phyloP scores from a whole-genome alignment of 2,329 filamentous ascomycete species.

The Talaromyces atroroseus region DNA sequence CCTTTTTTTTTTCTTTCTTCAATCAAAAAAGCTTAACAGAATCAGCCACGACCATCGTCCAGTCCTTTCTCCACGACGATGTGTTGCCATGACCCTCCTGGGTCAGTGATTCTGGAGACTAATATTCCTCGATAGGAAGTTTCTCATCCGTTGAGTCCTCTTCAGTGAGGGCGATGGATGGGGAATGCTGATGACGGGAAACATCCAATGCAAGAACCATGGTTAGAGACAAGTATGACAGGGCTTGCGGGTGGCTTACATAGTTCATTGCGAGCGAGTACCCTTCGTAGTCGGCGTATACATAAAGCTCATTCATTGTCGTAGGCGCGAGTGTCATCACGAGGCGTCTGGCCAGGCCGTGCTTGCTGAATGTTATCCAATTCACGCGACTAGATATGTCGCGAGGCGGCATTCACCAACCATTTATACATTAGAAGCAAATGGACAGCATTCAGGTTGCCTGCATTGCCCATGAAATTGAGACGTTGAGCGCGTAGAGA shows the following conservation, averaged over 20 bases:
- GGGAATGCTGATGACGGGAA: conserved; percentile 68
- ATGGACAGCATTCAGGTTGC: neutral
- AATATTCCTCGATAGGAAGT: conserved; percentile 64
- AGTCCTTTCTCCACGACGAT: conserved; percentile 51
- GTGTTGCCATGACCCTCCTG: conserved; percentile 60
- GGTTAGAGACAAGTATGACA: neutral
- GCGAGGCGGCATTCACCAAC: neutral
- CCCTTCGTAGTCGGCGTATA: neutral
- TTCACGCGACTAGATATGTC: neutral
- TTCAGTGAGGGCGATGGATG: conserved; percentile 66
- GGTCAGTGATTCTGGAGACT: conserved; percentile 60
- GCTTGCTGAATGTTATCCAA: neutral
- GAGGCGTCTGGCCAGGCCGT: neutral
- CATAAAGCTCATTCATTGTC: neutral
- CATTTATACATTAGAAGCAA: neutral
- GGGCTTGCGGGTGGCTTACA: conserved; percentile 1
- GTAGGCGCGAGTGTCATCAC: neutral
- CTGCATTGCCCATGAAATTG: neutral
- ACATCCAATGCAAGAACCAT: conserved; percentile 24
- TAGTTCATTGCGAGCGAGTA: neutral
- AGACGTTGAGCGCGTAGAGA: neutral
- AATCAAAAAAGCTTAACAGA: conserved; percentile 55
- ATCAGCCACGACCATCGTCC: conserved; percentile 66
- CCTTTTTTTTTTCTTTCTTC: conserved; percentile 45
- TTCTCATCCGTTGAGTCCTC: conserved; percentile 61